Evolutionary conservation across 1,139 yeast species (phyloP).

Genomic region (Candida sp.): DNA sequence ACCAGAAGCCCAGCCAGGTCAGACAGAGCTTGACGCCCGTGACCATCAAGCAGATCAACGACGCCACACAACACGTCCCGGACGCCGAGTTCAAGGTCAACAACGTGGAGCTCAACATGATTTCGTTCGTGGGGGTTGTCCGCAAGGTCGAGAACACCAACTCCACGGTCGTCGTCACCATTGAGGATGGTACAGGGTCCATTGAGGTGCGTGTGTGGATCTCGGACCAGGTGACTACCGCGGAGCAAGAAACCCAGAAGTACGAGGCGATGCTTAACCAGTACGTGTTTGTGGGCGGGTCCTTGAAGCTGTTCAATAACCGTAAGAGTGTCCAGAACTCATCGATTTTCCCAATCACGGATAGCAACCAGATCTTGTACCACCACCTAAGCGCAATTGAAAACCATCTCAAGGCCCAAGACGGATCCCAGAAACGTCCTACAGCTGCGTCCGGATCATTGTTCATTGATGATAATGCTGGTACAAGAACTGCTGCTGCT

Average conservation of each 20-base stretch:
- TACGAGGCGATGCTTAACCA: conserved; percentile 31
- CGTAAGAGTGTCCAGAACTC: conserved; percentile 71
- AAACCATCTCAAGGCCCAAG: conserved; percentile 61
- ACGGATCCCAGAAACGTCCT: conserved; percentile 21
- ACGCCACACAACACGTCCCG: conserved; percentile 65
- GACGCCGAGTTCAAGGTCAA: conserved; percentile 79
- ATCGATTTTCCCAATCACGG: conserved; percentile 60
- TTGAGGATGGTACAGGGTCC: conserved; percentile 90
- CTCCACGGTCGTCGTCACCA: conserved; percentile 54
- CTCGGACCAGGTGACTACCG: conserved; percentile 49
- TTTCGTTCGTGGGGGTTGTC: conserved; percentile 68
- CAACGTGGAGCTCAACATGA: conserved; percentile 63
- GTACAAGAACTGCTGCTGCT: not conserved
- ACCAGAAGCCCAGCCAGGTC: conserved; percentile 21
- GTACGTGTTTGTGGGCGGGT: conserved; percentile 76
- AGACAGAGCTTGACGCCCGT: conserved; percentile 72
- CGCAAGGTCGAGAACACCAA: conserved; percentile 62
- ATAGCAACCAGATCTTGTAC: conserved; percentile 76
- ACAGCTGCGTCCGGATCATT: conserved; percentile 20
- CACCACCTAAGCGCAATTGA: conserved; percentile 78
- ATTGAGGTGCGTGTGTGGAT: conserved; percentile 75
- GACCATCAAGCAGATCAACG: conserved; percentile 78
- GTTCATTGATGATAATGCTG: conserved; percentile 41
- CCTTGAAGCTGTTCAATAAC: conserved; percentile 71
- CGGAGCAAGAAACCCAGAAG: conserved; percentile 41